Percentiles rank a stretch among this genome's conserved stretches.
These are phyloP conservation scores for Xylariomycetidae sp. DNA, from an alignment of 2,329 filamentous ascomycete species.

Conservation along the genomic window DNA sequence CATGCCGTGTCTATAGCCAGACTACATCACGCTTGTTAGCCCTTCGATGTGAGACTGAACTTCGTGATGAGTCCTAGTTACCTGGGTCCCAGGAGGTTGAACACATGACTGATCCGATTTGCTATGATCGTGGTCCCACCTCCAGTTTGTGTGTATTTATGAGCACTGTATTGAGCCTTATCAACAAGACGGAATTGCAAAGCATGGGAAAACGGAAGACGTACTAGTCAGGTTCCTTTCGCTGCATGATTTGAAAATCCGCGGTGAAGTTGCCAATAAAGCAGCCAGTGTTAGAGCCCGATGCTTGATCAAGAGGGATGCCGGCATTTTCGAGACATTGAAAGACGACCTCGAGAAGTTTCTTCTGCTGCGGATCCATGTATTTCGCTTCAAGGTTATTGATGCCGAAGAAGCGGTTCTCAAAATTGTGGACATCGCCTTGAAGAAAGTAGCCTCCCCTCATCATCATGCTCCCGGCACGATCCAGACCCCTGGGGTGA, in stretches of 20 bases:
- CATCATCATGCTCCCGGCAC: slow-evolving; percentile 1
- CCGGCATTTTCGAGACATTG: neutral
- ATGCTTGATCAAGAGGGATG: slow-evolving; percentile 7
- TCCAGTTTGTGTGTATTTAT: slow-evolving; percentile 25
- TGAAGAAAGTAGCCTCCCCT: slow-evolving; percentile 19
- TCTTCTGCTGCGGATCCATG: neutral
- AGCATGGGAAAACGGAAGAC: slow-evolving; percentile 4
- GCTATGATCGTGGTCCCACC: slow-evolving; percentile 18
- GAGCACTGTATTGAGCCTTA: no score
- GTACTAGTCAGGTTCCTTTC: neutral
- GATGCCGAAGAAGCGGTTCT: slow-evolving; percentile 26
- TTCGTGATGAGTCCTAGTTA: no score
- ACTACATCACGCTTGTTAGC: no score
- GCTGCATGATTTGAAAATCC: slow-evolving; percentile 3
- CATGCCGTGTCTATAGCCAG: slow-evolving; percentile 33
- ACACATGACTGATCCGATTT: slow-evolving; percentile 27
- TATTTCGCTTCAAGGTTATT: slow-evolving; percentile 4
- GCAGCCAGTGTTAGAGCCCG: slow-evolving; percentile 9
- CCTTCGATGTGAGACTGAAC: no score
- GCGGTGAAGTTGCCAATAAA: neutral
- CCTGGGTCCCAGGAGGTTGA: slow-evolving; percentile 23
- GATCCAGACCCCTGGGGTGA: slow-evolving; percentile 4
- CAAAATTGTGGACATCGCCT: slow-evolving; percentile 18
- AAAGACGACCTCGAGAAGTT: neutral
- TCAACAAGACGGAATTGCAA: no score